Conservation (phyloP, 495 filamentous ascomycete species). For the Talaromyces proteolyticus region DNA sequence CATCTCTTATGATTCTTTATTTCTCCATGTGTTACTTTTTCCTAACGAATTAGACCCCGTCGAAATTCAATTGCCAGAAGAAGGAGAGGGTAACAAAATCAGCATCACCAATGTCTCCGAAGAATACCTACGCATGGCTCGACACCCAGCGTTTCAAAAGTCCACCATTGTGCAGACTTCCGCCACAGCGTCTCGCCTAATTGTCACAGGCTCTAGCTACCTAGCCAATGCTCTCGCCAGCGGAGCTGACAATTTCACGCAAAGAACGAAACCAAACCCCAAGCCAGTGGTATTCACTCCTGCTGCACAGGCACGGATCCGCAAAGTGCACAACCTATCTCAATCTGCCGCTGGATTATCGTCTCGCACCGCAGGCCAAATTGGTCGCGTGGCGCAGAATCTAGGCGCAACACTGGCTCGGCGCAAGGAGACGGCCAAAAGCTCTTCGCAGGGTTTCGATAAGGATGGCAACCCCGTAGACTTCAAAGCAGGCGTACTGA, state of each 20-base stretch:
- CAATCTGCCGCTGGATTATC: constrained; percentile 70
- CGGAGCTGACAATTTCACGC: constrained; percentile 75
- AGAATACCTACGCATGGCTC: constrained; percentile 73
- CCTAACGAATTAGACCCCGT: too few relatives aligned
- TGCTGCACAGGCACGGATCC: constrained; percentile 73
- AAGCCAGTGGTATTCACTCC: constrained; percentile 87
- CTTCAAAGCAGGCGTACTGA: constrained; percentile 86
- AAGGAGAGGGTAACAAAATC: constrained; percentile 64
- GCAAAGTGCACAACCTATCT: constrained; percentile 79
- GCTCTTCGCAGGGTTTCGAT: constrained; percentile 40
- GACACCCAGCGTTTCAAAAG: constrained; percentile 84
- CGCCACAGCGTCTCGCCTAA: constrained; percentile 82
- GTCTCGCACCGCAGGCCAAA: constrained; percentile 79
- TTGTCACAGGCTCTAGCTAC: constrained; percentile 78
- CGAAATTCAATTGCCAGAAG: constrained; percentile 75
- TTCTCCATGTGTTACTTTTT: too few relatives aligned
- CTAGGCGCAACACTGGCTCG: constrained; percentile 70
- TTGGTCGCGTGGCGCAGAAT: constrained; percentile 78
- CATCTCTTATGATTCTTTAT: neutral
- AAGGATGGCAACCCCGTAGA: constrained; percentile 56
- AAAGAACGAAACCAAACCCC: constrained; percentile 64
- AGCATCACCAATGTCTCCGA: constrained; percentile 68
- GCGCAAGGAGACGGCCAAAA: constrained; percentile 48
- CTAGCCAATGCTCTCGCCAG: constrained; percentile 68
- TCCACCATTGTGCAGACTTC: constrained; percentile 86